Evolutionary conservation across 495 filamentous ascomycete genomes (phyloP).

Genomic region (Bombardia bombarda): DNA sequence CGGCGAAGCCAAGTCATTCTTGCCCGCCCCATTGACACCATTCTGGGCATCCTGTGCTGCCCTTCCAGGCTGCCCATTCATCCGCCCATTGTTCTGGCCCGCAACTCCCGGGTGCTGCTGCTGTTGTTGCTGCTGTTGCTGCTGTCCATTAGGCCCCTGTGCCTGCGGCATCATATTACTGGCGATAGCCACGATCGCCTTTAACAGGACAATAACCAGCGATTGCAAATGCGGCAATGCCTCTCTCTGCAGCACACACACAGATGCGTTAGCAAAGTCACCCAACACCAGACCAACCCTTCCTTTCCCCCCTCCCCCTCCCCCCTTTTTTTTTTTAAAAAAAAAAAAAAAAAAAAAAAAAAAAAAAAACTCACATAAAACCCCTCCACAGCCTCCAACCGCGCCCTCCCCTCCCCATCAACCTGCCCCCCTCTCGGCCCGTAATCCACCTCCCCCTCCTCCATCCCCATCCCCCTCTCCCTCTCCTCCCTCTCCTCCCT

Average conservation of each 20-base stretch:
- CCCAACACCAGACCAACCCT: no score
- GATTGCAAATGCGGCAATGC: constrained; percentile 83
- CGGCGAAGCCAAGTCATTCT: constrained; percentile 32
- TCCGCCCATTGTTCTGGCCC: constrained; percentile 21
- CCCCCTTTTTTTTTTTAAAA: no score
- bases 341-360: no score
- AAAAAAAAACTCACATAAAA: constrained; percentile 65
- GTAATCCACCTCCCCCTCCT: constrained; percentile 34
- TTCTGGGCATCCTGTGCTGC: constrained; percentile 21
- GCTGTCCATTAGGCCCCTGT: constrained; percentile 14
- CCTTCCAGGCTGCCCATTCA: constrained; percentile 17
- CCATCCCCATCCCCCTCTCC: constrained; percentile 20
- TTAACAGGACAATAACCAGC: constrained; percentile 86
- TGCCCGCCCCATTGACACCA: constrained; percentile 21
- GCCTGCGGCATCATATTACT: constrained; percentile 44
- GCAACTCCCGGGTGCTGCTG: constrained; percentile 7
- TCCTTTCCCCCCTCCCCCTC: no score
- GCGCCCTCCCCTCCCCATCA: constrained; percentile 48
- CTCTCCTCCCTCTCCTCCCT: constrained; percentile 19
- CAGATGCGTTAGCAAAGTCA: not conserved
- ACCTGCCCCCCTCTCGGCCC: constrained; percentile 45
- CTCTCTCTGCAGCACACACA: constrained; percentile 58
- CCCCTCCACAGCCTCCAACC: constrained; percentile 64
- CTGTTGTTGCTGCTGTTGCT: constrained; percentile 17
- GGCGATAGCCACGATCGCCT: constrained; percentile 76